Percentiles rank a stretch among this genome's conserved stretches.
These are phyloP conservation scores for Xerocomus potaroensis DNA, from an alignment of 768 basidiomycete species.

Conservation along the genomic window DNA sequence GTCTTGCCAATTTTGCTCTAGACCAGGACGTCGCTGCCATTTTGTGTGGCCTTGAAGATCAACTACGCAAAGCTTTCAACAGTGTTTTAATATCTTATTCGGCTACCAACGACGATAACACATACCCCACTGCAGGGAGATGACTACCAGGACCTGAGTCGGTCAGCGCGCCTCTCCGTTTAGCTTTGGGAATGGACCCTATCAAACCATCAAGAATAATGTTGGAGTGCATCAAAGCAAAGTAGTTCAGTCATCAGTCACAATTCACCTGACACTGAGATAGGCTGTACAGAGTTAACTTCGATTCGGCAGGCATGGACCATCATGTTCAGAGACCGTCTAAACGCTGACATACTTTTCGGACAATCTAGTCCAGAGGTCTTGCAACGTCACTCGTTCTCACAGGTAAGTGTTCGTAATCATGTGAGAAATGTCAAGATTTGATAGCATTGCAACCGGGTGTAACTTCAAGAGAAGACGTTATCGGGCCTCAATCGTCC, in stretches of 20 bases:
- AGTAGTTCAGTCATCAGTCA: slow-evolving; percentile 36
- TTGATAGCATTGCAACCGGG: slow-evolving; percentile 41
- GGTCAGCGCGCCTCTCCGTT: slow-evolving; percentile 77
- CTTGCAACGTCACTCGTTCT: slow-evolving; percentile 86
- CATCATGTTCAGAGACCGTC: slow-evolving; percentile 94
- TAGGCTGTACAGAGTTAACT: slow-evolving; percentile 68
- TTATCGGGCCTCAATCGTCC: slow-evolving; percentile 68
- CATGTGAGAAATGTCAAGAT: not conserved
- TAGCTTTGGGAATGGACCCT: slow-evolving; percentile 65
- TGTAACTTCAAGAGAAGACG: slow-evolving; percentile 69
- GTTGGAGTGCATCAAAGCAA: slow-evolving; percentile 88
- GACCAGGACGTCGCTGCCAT: slow-evolving; percentile 89
- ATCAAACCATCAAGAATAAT: slow-evolving; percentile 87
- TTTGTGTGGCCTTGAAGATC: slow-evolving; percentile 78
- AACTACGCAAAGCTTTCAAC: slow-evolving; percentile 95
- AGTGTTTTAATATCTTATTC: slow-evolving; percentile 83
- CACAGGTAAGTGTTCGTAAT: slow-evolving; percentile 56
- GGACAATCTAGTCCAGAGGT: slow-evolving; percentile 83
- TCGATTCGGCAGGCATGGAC: slow-evolving; percentile 82
- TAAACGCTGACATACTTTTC: slow-evolving; percentile 95
- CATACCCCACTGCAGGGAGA: slow-evolving; percentile 71
- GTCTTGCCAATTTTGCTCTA: slow-evolving; percentile 59
- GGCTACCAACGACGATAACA: slow-evolving; percentile 91
- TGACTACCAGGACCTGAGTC: slow-evolving; percentile 84
- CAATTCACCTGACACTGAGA: slow-evolving; percentile 9